phyloP scores from a whole-genome alignment of 176 grass and related monocot genomes.

The Aegilops longissima region DNA sequence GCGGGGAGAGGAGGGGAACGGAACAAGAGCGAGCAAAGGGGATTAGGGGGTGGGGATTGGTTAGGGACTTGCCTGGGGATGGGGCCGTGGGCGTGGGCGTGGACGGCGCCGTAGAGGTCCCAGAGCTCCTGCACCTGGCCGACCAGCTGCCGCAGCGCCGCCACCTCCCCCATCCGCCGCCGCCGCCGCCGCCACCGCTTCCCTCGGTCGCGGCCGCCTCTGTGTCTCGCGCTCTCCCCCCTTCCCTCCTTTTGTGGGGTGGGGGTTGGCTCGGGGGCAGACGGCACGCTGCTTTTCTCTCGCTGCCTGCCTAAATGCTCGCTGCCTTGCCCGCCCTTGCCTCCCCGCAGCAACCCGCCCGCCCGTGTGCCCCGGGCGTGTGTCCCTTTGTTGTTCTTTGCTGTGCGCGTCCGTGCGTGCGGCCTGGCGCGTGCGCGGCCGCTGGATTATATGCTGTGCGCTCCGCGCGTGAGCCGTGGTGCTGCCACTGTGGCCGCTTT shows the following conservation, averaged over 20 bases:
- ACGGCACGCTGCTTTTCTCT: not conserved
- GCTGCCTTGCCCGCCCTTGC: not conserved
- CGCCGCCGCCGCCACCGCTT: conserved; percentile 28
- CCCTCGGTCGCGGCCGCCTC: not conserved
- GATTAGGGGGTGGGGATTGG: not conserved
- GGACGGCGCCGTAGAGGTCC: conserved; percentile 77
- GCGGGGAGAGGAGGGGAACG: not conserved
- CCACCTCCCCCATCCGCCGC: conserved; percentile 64
- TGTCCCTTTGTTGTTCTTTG: not conserved
- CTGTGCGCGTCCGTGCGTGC: not conserved
- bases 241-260: not conserved
- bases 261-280: not conserved
- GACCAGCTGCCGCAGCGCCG: conserved; percentile 84
- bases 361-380: not conserved
- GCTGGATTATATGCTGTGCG: conserved; percentile 5
- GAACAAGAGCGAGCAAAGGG: not conserved
- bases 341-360: too few species aligned
- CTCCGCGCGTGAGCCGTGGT: not conserved
- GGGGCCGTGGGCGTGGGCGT: conserved; percentile 41
- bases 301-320: not conserved
- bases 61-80: conserved; percentile 40
- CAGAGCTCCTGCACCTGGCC: conserved; percentile 91
- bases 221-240: not conserved
- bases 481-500: too few species aligned
- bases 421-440: not conserved